These are phyloP conservation scores for Periconia sp. DNA, from an alignment of 2,329 filamentous ascomycete genomes.

Conservation along the genomic window DNA sequence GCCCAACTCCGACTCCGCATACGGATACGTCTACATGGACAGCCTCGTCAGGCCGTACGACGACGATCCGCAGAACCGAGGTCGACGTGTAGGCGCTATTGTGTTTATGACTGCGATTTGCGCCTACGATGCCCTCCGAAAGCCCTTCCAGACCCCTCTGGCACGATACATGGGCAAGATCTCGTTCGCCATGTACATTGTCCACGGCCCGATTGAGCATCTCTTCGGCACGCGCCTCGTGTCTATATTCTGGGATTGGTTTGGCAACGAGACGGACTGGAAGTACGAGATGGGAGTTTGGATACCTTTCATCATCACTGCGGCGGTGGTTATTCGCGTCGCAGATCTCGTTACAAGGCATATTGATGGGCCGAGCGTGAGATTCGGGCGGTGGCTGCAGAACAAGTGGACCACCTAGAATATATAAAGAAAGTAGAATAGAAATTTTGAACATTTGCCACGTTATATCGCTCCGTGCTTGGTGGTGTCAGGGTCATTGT, in stretches of 20 bases:
- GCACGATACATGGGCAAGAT: slow-evolving; percentile 61
- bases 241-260: slow-evolving; percentile 52
- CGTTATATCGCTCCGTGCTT: too few relatives aligned
- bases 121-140: slow-evolving; percentile 28
- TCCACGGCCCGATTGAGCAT: slow-evolving; percentile 55
- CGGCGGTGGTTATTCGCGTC: slow-evolving; percentile 56
- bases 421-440: too few relatives aligned
- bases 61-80: slow-evolving; percentile 56
- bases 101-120: slow-evolving; percentile 22
- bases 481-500: too few relatives aligned
- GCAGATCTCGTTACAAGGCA: slow-evolving; percentile 66
- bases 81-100: slow-evolving; percentile 61
- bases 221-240: slow-evolving; percentile 44
- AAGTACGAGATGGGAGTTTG: slow-evolving; percentile 47
- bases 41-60: slow-evolving; percentile 60
- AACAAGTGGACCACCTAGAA: too few relatives aligned
- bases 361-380: slow-evolving; percentile 60
- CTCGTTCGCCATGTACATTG: slow-evolving; percentile 61
- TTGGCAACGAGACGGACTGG: slow-evolving; percentile 41
- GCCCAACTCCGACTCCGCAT: slow-evolving; percentile 50
- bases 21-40: too few relatives aligned
- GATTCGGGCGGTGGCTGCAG: slow-evolving; percentile 59
- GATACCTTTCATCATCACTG: slow-evolving; percentile 46
- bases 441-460: too few relatives aligned
- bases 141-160: slow-evolving; percentile 50